phyloP scores from a whole-genome alignment of 1,139 yeast species.

The Geotrichum fermentans region DNA sequence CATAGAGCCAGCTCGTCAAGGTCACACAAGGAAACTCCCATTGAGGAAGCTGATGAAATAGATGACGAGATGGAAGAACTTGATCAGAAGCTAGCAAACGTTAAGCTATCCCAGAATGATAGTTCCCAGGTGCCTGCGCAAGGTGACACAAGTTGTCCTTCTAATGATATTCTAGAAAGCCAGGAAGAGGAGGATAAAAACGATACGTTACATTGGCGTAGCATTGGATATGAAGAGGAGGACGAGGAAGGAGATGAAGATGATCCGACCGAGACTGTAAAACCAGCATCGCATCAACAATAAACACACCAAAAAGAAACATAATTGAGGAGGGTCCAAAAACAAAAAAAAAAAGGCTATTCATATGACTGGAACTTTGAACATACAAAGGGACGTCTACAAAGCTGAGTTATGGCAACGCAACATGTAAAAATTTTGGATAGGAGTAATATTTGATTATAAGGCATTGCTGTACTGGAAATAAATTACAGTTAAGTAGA shows the following conservation, averaged over 20 bases:
- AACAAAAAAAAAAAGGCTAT: too few relatives aligned
- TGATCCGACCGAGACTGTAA: not conserved
- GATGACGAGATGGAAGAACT: constrained; percentile 4
- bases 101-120: constrained; percentile 16
- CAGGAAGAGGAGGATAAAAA: not conserved
- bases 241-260: constrained; percentile 21
- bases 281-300: not conserved
- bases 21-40: constrained; percentile 8
- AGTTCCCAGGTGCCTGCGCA: constrained; percentile 23
- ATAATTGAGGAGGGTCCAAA: too few relatives aligned
- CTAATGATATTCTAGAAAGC: too few relatives aligned
- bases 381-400: not conserved
- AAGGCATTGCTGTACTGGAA: too few relatives aligned
- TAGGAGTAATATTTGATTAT: too few relatives aligned
- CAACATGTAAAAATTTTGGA: too few relatives aligned
- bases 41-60: constrained; percentile 12
- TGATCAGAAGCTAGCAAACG: constrained; percentile 3
- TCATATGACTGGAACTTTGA: too few relatives aligned
- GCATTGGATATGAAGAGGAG: constrained; percentile 11
- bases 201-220: not conserved
- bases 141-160: too few relatives aligned
- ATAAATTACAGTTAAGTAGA: too few relatives aligned
- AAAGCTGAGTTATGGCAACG: too few relatives aligned
- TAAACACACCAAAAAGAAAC: too few relatives aligned
- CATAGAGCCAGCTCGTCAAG: constrained; percentile 6